Conservation (phyloP, 441 rosid genomes). For the Erodium texanum region DNA sequence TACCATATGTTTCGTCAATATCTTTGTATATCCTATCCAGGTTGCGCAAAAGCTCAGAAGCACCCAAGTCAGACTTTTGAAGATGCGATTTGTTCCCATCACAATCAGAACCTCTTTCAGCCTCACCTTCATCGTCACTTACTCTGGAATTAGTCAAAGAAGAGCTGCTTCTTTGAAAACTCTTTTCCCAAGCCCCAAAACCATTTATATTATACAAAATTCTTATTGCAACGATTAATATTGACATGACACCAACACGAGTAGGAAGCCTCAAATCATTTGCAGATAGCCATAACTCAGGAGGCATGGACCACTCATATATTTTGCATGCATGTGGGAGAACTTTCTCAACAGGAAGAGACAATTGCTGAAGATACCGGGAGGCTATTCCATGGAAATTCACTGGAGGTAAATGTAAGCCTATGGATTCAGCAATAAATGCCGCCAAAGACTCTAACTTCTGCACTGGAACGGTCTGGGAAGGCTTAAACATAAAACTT, state of each 20-base stretch:
- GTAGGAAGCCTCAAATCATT: slow-evolving; percentile 53
- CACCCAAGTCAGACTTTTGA: slow-evolving; percentile 25
- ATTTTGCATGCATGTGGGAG: slow-evolving; percentile 46
- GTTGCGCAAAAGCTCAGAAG: slow-evolving; percentile 32
- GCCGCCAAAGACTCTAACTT: slow-evolving; percentile 56
- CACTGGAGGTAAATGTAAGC: slow-evolving; percentile 53
- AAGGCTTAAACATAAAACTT: slow-evolving; percentile 55
- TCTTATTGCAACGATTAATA: slow-evolving; percentile 48
- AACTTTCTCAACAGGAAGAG: slow-evolving; percentile 45
- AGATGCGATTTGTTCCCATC: slow-evolving; percentile 13
- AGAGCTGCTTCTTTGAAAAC: slow-evolving; percentile 21
- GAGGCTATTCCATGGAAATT: slow-evolving; percentile 52
- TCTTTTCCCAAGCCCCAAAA: slow-evolving; percentile 57
- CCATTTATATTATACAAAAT: slow-evolving; percentile 55
- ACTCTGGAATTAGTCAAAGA: background rate
- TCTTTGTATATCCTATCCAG: slow-evolving; percentile 34
- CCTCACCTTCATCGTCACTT: slow-evolving; percentile 8
- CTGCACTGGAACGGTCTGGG: slow-evolving; percentile 37
- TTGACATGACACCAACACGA: slow-evolving; percentile 51
- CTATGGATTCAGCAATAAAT: slow-evolving; percentile 34
- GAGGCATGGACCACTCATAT: slow-evolving; percentile 66
- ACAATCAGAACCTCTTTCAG: slow-evolving; percentile 18
- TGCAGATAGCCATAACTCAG: slow-evolving; percentile 58
- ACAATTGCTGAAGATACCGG: slow-evolving; percentile 40
- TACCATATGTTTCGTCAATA: slow-evolving; percentile 31